Percentiles rank a stretch among this genome's conserved stretches.
These are phyloP conservation scores for Picea sitchensis DNA, from an alignment of 75 land plant species.

Conservation along the genomic window DNA sequence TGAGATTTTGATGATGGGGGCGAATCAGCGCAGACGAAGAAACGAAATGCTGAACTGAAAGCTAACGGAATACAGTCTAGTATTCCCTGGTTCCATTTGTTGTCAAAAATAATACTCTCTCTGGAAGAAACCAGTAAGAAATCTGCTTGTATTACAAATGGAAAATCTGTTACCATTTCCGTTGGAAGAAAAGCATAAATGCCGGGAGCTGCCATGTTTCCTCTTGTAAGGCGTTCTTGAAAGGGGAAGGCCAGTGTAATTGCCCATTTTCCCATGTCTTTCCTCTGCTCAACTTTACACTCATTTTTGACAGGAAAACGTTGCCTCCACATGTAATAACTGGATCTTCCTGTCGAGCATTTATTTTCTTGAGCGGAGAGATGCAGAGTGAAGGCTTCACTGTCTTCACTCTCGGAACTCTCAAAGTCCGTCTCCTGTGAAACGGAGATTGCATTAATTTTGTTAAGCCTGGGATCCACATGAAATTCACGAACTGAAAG, in stretches of 20 bases:
- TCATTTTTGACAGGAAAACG: slow-evolving; percentile 38
- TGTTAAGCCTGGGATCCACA: slow-evolving; percentile 15
- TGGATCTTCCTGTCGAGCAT: slow-evolving; percentile 4
- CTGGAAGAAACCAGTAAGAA: slow-evolving; percentile 51
- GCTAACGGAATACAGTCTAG: slow-evolving; percentile 49
- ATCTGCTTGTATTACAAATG: slow-evolving; percentile 62
- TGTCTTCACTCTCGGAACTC: slow-evolving; percentile 29
- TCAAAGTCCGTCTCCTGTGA: slow-evolving; percentile 29
- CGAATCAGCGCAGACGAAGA: too few species aligned
- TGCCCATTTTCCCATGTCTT: slow-evolving; percentile 33
- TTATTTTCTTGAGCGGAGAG: slow-evolving; percentile 24
- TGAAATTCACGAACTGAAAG: slow-evolving; percentile 41
- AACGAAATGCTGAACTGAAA: slow-evolving; percentile 34
- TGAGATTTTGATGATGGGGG: too few species aligned
- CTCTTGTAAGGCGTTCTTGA: slow-evolving; percentile 23
- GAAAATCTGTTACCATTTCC: slow-evolving; percentile 43
- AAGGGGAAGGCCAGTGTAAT: slow-evolving; percentile 56
- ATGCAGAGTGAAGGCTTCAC: slow-evolving; percentile 34
- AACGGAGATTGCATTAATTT: slow-evolving; percentile 29
- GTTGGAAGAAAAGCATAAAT: slow-evolving; percentile 63
- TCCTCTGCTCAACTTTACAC: slow-evolving; percentile 27
- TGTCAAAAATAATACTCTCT: slow-evolving; percentile 41
- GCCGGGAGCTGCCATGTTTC: slow-evolving; percentile 16
- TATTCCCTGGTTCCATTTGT: slow-evolving; percentile 55
- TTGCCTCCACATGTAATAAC: slow-evolving; percentile 60